Evolutionary conservation across 306 rosid genomes (phyloP), one percentile per base, ranked within the genome.

Genomic region (Castanea mollissima): DNA sequence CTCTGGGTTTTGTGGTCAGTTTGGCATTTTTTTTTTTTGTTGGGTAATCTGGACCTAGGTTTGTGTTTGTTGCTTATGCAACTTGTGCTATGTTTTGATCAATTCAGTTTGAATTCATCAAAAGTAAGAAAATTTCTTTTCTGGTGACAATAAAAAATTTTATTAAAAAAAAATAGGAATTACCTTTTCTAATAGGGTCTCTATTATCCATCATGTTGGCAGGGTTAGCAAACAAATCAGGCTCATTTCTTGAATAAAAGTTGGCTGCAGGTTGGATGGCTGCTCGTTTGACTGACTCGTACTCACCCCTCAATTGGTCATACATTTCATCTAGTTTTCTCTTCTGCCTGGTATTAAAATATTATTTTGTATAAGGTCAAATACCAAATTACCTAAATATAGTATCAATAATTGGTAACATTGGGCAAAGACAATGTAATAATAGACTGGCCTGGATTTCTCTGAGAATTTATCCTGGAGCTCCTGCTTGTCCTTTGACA

Each of bases 241-340:
- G 83, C 74, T 95, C 98, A n/a, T 91, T 93, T 90, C 96, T 93
- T 71, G 94, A 60, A 87, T 90, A 95, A 65, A 91, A 95, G 85
- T 88, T 91, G 88, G 69, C 74, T 51, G 90, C 87, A 44, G 99
- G 98, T 86, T 93, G 99, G 86, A 93, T 87, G 83, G 98, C 89
- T 31, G 92, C 86, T 70, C 94, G 91, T 85, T 96, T 96, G 70
- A 63, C 74, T 6, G 98, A 88, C 34, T 96, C 98, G 8, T 80
- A 88, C 82, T 96, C 98, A 78, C 85, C 85, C 82, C 99, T 90
- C 82, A 93, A 81, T 75, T 96, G 99, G 78, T 96, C 99, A 81
- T 96, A 96, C 99, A 96, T 91, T 88, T 96, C 99, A 82, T 96
- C 99, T 77, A 96, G 84, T 87, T 96, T 96, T 85, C 99, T 93